These are phyloP conservation scores for Medicago arabica DNA, from an alignment of 306 rosid genomes.

Conservation along the genomic window DNA sequence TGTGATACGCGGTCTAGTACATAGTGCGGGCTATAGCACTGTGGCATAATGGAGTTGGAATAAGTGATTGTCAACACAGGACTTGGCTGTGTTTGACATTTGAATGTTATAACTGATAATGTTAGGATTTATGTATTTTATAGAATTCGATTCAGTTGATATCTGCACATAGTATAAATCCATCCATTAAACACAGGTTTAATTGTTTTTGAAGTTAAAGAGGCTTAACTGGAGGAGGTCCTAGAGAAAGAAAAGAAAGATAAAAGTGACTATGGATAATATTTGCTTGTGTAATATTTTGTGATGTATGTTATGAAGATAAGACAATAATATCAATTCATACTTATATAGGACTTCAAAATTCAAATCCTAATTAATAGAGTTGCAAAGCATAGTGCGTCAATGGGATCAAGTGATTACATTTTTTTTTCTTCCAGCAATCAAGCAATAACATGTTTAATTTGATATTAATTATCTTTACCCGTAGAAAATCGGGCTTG, in stretches of 20 bases:
- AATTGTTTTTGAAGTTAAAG: conserved; percentile 1
- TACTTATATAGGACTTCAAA: background rate
- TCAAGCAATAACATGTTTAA: conserved; percentile 1
- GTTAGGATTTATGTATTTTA: conserved; percentile 8
- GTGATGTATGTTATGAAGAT: background rate
- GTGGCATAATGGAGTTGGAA: background rate
- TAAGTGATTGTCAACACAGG: background rate
- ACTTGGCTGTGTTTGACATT: conserved; percentile 30
- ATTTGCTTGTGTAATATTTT: conserved; percentile 10
- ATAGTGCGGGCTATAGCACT: background rate
- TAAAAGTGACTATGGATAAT: conserved; percentile 3
- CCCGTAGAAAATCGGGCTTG: conserved; percentile 18
- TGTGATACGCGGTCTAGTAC: background rate
- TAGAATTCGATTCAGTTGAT: conserved; percentile 23
- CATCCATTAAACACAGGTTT: conserved; percentile 4
- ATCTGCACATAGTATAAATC: conserved; percentile 6
- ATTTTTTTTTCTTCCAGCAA: conserved; percentile 1
- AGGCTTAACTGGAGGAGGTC: conserved; percentile 1
- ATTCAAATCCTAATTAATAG: background rate
- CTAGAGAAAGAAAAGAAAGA: background rate
- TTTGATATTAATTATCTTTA: conserved; percentile 8
- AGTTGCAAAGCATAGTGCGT: conserved; percentile 14
- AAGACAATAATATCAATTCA: background rate
- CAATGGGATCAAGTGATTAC: conserved; percentile 10
- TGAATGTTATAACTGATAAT: conserved; percentile 24